phyloP scores from a whole-genome alignment of 768 basidiomycete species.

The Mycena galopus region DNA sequence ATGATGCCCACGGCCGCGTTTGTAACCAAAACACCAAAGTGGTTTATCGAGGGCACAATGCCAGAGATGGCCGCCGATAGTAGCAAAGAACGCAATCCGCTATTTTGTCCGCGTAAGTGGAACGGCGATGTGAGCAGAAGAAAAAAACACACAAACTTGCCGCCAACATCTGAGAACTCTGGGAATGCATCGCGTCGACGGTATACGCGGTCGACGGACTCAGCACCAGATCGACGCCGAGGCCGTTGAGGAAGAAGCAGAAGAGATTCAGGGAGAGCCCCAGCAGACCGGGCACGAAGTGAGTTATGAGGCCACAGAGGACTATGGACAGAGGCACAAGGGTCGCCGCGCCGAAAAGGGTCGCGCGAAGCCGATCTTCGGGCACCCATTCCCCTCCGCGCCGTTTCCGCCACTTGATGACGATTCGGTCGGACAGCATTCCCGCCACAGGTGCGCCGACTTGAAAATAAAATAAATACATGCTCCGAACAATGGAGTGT shows the following conservation, averaged over 20 bases:
- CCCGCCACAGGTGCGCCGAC: conserved; percentile 65
- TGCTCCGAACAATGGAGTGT: conserved; percentile 36
- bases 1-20: conserved; percentile 54
- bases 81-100: conserved; percentile 39
- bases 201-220: conserved; percentile 60
- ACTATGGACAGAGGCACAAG: conserved; percentile 61
- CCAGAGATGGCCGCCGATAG: conserved; percentile 49
- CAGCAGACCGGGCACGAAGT: conserved; percentile 52
- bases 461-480: conserved; percentile 43
- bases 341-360: conserved; percentile 51
- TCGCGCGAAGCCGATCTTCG: conserved; percentile 64
- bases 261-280: conserved; percentile 57
- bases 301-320: conserved; percentile 53
- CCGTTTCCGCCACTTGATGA: conserved; percentile 53
- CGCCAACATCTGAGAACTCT: conserved; percentile 64
- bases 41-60: conserved; percentile 59
- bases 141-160: conserved; percentile 42
- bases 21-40: conserved; percentile 58
- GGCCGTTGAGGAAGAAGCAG: conserved; percentile 58
- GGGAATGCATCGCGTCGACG: conserved; percentile 62
- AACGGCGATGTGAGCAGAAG: not conserved
- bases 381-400: conserved; percentile 63
- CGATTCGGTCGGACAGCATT: conserved; percentile 55
- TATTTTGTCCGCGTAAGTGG: not conserved
- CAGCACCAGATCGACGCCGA: conserved; percentile 62